Percentiles rank a stretch among this genome's conserved stretches.
These are phyloP conservation scores for Aspergillus tanneri DNA, from an alignment of 2,329 filamentous ascomycete species.

Conservation along the genomic window DNA sequence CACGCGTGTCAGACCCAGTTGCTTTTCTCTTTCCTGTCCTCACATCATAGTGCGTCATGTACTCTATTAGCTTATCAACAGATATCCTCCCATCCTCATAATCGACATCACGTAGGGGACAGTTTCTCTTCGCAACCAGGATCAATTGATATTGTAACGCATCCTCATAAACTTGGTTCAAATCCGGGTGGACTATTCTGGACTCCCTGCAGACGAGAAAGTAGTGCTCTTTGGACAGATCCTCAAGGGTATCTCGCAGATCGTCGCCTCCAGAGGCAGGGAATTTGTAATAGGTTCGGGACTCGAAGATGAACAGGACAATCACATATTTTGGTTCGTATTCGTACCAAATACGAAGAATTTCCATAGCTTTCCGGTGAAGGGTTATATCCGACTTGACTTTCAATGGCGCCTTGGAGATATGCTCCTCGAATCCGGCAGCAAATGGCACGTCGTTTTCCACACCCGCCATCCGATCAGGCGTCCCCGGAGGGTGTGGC, in stretches of 20 bases:
- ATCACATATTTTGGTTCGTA: not conserved
- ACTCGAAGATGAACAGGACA: not conserved
- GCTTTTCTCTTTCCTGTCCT: too few relatives aligned
- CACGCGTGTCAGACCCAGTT: too few relatives aligned
- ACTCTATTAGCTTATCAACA: too few relatives aligned
- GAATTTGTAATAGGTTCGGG: not conserved
- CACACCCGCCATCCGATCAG: not conserved
- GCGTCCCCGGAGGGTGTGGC: not conserved
- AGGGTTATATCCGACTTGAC: not conserved
- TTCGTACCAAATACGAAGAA: not conserved
- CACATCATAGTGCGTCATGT: too few relatives aligned
- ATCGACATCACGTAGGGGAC: too few relatives aligned
- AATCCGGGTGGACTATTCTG: not conserved
- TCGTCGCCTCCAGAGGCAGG: not conserved
- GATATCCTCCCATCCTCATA: too few relatives aligned
- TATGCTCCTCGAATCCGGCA: not conserved
- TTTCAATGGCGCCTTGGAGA: not conserved
- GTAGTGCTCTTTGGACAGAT: not conserved
- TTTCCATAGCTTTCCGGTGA: not conserved
- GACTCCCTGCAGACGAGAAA: not conserved
- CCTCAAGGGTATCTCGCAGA: not conserved
- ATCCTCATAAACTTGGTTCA: not conserved
- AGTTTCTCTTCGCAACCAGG: not conserved
- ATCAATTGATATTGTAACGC: not conserved
- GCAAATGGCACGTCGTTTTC: not conserved